phyloP scores from a whole-genome alignment of 192 early-diverging fungal genomes.

The Gonapodya sp. region DNA sequence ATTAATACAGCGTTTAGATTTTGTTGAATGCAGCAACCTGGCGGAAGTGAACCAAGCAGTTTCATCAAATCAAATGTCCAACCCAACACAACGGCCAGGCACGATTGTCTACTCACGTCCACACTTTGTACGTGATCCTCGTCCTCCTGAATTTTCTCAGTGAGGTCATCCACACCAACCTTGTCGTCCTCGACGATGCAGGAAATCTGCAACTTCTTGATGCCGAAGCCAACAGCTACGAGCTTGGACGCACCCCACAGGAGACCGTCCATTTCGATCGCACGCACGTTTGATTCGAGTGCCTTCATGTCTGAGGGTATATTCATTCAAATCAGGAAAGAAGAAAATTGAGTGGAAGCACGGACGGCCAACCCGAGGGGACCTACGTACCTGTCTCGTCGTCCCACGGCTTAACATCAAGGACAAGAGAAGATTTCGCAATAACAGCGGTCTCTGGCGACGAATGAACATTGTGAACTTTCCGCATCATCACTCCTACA shows the following conservation, averaged over 20 bases:
- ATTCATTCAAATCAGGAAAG: no score
- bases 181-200: slow-evolving; percentile 89
- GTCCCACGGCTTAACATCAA: slow-evolving; percentile 98
- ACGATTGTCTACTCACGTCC: slow-evolving; percentile 30
- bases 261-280: slow-evolving; percentile 78
- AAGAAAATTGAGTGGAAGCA: not conserved
- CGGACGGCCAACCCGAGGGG: no score
- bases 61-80: not conserved
- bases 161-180: slow-evolving; percentile 75
- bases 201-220: slow-evolving; percentile 92
- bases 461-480: not conserved
- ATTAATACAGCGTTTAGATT: slow-evolving; percentile 52
- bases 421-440: slow-evolving; percentile 86
- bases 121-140: slow-evolving; percentile 89
- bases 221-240: slow-evolving; percentile 82
- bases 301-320: slow-evolving; percentile 59
- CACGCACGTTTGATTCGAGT: slow-evolving; percentile 60
- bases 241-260: slow-evolving; percentile 37
- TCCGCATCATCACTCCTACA: not conserved
- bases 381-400: slow-evolving; percentile 81
- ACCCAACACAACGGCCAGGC: not conserved
- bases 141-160: slow-evolving; percentile 65
- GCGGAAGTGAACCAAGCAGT: not conserved
- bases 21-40: slow-evolving; percentile 72
- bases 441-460: slow-evolving; percentile 54